Base-by-base conservation (phyloP, 2,329 filamentous ascomycete species). In the Fonsecaea erecta region DNA sequence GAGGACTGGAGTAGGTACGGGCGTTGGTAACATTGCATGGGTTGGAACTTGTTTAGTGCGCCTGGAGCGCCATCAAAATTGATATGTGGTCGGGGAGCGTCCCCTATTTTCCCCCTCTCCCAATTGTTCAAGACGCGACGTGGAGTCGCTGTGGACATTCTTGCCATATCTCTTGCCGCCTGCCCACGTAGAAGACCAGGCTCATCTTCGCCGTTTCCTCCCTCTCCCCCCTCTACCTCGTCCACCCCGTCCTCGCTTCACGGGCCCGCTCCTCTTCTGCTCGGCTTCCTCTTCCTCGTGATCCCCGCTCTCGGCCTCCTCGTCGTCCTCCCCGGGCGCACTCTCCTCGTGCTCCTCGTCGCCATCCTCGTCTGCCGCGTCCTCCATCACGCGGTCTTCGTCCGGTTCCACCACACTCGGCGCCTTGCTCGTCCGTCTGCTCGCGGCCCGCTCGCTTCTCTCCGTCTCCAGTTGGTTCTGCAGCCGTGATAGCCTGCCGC, bases 381-480 rank as follows among this genome's bases (percentile, higher is more conserved):
- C 71, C 18, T 70, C 68, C 71, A 71, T 71, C 34, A 61, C 57
- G 21, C 68, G 61, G 57, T 78, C 76, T 3, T 73, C 77, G 3
- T 46, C 28, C 55, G 12, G 24, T 18, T 79, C 80, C 12, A 77
- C 77, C 2, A 70, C 74, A 26, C 70, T 70, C 40, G 69, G 74
- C 1, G 72, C 70, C 66, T 72, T 75, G 58, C 71, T 72, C 35
- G 70, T 69, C 62, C 72, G 58, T 63, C 71, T 21, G 62, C 67
- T 67, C 11, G 58, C 53, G 52, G 71, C 61, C 63, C 70, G 24
- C 58, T 65, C 65, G 28, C 62, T 64, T 60, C 71, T 73, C 40
- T 73, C 71, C 16, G 72, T 66, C 48, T 77, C 77, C 7, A 78
- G 66, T 64, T 80, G 77, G 8, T 76, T 75, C 54, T 80, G 78